Evolutionary conservation across 2,329 filamentous ascomycete genomes (phyloP).

Genomic region (Byssochlamys sp.): DNA sequence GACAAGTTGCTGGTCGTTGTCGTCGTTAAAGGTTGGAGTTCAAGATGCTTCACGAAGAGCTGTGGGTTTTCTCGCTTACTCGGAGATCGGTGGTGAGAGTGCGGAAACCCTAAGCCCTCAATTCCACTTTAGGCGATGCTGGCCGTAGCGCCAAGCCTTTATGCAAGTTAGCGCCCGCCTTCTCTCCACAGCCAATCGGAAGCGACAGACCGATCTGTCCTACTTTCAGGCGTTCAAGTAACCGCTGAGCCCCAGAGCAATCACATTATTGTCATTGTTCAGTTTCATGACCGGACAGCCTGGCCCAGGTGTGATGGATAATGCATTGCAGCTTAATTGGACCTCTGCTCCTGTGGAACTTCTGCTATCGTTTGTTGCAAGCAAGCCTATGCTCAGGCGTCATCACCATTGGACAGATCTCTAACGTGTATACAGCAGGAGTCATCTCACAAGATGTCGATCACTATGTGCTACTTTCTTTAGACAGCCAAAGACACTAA

Average conservation of each 20-base stretch:
- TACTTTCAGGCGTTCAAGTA: background rate
- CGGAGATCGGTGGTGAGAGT: slow-evolving; percentile 16
- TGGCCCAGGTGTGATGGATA: background rate
- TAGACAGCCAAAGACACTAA: background rate
- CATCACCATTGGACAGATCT: background rate
- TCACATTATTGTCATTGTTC: background rate
- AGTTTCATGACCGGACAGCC: background rate
- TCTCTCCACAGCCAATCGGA: slow-evolving; percentile 1
- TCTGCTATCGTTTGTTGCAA: background rate
- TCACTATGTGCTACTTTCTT: background rate
- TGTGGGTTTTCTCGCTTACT: slow-evolving; percentile 39
- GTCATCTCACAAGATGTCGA: background rate
- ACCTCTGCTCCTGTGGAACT: background rate
- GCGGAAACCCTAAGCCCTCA: slow-evolving; percentile 30
- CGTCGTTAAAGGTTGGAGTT: slow-evolving; percentile 29
- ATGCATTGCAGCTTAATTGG: background rate
- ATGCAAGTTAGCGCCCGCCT: background rate
- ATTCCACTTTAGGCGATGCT: slow-evolving; percentile 9
- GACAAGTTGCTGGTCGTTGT: slow-evolving; percentile 29
- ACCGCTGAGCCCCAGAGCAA: background rate
- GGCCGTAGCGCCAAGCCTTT: background rate
- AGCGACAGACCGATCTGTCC: background rate
- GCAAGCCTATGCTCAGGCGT: background rate
- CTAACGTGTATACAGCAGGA: background rate
- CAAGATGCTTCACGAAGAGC: slow-evolving; percentile 20